These are phyloP conservation scores for Conoideocrella luteorostrata DNA, from an alignment of 2,329 filamentous ascomycete species.

Conservation along the genomic window DNA sequence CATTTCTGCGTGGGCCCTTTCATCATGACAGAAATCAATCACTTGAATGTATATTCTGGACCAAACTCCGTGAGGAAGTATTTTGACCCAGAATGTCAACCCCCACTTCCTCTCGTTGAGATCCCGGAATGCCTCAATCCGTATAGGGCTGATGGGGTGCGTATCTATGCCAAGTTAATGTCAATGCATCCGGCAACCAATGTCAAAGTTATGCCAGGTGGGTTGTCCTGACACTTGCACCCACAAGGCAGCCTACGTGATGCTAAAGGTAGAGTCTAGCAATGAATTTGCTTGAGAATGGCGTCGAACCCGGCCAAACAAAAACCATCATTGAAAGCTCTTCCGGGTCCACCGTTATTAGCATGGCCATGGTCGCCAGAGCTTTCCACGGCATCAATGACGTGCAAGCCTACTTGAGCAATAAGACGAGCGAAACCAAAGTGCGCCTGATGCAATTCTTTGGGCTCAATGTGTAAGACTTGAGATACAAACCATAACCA, in stretches of 20 bases:
- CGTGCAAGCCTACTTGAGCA: slow-evolving; percentile 40
- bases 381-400: slow-evolving; percentile 32
- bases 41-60: slow-evolving; percentile 49
- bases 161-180: slow-evolving; percentile 61
- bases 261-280: slow-evolving; percentile 12
- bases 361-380: slow-evolving; percentile 37
- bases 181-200: slow-evolving; percentile 56
- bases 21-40: slow-evolving; percentile 19
- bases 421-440: slow-evolving; percentile 34
- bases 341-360: slow-evolving; percentile 56
- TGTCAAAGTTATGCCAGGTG: slow-evolving; percentile 50
- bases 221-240: background rate
- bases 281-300: slow-evolving; percentile 43
- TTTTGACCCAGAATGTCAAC: slow-evolving; percentile 50
- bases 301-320: slow-evolving; percentile 37
- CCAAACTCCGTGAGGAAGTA: slow-evolving; percentile 49
- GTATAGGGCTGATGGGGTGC: slow-evolving; percentile 48
- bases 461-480: slow-evolving; percentile 23
- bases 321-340: slow-evolving; percentile 52
- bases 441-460: slow-evolving; percentile 27
- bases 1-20: background rate
- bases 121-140: slow-evolving; percentile 51
- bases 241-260: background rate
- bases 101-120: slow-evolving; percentile 54
- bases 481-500: background rate